phyloP scores from a whole-genome alignment of 805 yeast genomes.

The Candida sonorensis region DNA sequence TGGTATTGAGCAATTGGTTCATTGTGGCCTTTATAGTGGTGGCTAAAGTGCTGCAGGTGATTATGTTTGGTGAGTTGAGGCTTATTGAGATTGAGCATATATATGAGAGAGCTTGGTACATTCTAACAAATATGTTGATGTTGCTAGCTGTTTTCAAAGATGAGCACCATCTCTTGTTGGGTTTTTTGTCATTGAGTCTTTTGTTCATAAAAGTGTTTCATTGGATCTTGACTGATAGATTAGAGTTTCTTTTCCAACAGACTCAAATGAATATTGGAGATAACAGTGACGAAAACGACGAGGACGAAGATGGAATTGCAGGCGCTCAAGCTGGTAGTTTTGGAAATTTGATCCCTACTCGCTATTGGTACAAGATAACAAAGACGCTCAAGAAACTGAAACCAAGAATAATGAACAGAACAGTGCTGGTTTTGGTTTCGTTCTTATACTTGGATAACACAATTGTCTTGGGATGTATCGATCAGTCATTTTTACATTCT shows the following conservation, averaged over 20 bases:
- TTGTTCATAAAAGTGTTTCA: conserved; percentile 64
- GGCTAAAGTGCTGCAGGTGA: conserved; percentile 42
- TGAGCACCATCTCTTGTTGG: conserved; percentile 40
- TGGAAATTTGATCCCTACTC: no score
- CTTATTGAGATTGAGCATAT: conserved; percentile 70
- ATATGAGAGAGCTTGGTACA: conserved; percentile 57
- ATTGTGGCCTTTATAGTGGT: conserved; percentile 27
- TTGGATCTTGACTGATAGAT: conserved; percentile 54
- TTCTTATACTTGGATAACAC: conserved; percentile 45
- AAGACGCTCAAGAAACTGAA: no score
- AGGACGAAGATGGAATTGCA: conserved; percentile 1
- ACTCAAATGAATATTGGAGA: conserved; percentile 24
- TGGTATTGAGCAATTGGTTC: conserved; percentile 38
- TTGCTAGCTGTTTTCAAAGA: conserved; percentile 47
- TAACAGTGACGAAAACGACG: neutral
- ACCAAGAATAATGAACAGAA: no score
- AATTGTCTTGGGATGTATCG: conserved; percentile 49
- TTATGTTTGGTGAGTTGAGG: conserved; percentile 71
- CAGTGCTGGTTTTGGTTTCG: no score
- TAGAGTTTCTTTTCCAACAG: conserved; percentile 42
- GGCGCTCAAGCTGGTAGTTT: neutral
- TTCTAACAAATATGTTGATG: conserved; percentile 56
- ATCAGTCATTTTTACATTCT: conserved; percentile 43
- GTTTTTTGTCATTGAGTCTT: conserved; percentile 27
- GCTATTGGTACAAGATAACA: no score